These are phyloP conservation scores for Picocystis salinarum DNA, from an alignment of 139 green algal genomes.

Conservation along the genomic window DNA sequence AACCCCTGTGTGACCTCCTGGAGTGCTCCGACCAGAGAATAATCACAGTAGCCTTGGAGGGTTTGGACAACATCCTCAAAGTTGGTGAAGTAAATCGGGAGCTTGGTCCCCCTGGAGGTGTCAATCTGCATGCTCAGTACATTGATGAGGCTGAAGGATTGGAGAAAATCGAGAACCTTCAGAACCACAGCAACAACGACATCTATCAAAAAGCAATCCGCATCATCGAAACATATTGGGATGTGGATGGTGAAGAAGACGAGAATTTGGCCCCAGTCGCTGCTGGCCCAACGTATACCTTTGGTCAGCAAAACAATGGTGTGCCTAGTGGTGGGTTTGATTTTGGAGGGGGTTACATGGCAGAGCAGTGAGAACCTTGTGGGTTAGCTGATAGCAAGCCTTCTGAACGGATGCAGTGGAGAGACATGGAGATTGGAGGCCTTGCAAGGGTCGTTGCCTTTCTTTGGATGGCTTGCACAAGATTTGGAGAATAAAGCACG, in stretches of 20 bases:
- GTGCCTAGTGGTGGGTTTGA: not conserved
- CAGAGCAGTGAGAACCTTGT: too few species aligned
- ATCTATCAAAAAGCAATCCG: conserved; percentile 95
- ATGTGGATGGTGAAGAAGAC: conserved; percentile 1
- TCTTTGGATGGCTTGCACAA: too few species aligned
- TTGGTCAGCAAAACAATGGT: not conserved
- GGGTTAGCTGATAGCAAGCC: too few species aligned
- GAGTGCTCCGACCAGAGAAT: conserved; percentile 73
- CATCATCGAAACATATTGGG: conserved; percentile 41
- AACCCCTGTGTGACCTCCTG: conserved; percentile 91
- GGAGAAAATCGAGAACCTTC: conserved; percentile 96
- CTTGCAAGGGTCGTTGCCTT: too few species aligned
- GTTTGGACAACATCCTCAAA: conserved; percentile 99
- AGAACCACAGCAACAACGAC: conserved; percentile 88
- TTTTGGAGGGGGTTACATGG: too few species aligned
- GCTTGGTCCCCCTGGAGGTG: conserved; percentile 18
- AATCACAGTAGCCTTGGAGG: conserved; percentile 93
- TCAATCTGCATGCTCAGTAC: conserved; percentile 68
- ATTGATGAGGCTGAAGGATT: conserved; percentile 92
- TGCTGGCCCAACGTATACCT: conserved; percentile 1
- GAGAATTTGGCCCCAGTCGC: not conserved
- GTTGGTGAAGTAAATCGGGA: conserved; percentile 57
- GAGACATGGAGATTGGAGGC: too few species aligned
- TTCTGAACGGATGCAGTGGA: too few species aligned
- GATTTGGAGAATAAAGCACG: too few species aligned